phyloP scores from a whole-genome alignment of 83 land plant species.

The Picea abies region DNA sequence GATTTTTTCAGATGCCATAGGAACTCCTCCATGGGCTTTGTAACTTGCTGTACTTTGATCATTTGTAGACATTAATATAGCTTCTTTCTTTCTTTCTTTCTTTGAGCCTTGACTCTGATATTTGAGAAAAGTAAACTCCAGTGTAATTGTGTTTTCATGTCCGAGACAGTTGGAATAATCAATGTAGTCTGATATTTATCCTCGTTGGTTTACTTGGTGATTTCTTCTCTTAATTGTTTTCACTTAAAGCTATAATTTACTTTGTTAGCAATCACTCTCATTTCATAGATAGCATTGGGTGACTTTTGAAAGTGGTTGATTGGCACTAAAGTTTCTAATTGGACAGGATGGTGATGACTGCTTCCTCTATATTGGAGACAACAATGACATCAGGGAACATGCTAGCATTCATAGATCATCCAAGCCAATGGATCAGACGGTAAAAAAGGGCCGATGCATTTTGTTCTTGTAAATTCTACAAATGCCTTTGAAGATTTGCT shows the following conservation, averaged over 20 bases:
- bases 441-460: slow-evolving; percentile 22
- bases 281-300: slow-evolving; percentile 4
- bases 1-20: too few species aligned
- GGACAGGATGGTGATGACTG: slow-evolving; percentile 68
- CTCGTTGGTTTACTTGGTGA: background rate
- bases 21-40: too few species aligned
- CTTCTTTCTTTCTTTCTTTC: background rate
- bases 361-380: slow-evolving; percentile 55
- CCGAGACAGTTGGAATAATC: background rate
- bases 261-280: background rate
- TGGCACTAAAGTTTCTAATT: slow-evolving; percentile 3
- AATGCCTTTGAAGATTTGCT: slow-evolving; percentile 1
- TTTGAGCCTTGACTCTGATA: background rate
- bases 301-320: background rate
- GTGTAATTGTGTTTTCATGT: background rate
- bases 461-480: background rate
- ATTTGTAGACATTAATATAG: too few species aligned
- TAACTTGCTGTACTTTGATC: too few species aligned
- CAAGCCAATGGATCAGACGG: slow-evolving; percentile 72
- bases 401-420: slow-evolving; percentile 90
- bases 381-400: slow-evolving; percentile 91
- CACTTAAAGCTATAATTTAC: too few species aligned
- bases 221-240: background rate
- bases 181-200: background rate
- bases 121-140: background rate